Evolutionary conservation across 208 protist genomes (phyloP).

Genomic region (Wallacemonas rigidus): DNA sequence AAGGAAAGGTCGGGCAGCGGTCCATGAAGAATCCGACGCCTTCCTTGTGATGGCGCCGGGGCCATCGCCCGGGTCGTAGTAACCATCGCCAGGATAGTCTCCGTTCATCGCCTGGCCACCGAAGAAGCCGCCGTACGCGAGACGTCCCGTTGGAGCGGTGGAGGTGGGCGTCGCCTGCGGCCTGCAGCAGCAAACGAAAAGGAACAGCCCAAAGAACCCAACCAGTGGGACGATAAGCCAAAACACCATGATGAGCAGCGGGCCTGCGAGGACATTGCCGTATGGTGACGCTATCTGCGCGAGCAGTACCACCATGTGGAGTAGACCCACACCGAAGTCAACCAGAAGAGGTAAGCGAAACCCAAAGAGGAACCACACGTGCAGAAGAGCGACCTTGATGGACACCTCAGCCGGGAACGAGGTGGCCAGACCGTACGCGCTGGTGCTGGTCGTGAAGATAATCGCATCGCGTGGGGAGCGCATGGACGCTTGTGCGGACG

Average conservation of each 20-base stretch:
- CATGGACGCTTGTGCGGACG: not conserved
- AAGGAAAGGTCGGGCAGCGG: not conserved
- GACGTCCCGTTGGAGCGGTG: no score
- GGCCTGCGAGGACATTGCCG: conserved; percentile 21
- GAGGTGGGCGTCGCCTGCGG: no score
- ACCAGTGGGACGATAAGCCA: conserved; percentile 62
- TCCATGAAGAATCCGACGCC: not conserved
- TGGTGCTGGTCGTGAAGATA: conserved; percentile 4
- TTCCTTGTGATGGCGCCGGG: no score
- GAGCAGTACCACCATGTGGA: conserved; percentile 66
- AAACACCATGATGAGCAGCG: conserved; percentile 50
- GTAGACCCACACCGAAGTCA: conserved; percentile 43
- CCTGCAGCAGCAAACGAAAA: not conserved
- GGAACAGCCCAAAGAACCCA: conserved; percentile 27
- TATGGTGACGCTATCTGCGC: conserved; percentile 41
- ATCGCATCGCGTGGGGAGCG: not conserved
- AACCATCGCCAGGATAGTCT: no score
- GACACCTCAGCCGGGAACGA: conserved; percentile 56
- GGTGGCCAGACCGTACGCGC: conserved; percentile 28
- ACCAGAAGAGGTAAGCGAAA: conserved; percentile 47
- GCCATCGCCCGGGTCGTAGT: no score
- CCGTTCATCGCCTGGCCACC: no score
- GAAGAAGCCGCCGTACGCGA: no score
- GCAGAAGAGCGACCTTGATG: conserved; percentile 67
- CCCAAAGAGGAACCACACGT: conserved; percentile 68